Evolutionary conservation across 2,329 filamentous ascomycete genomes (phyloP), one percentile per base, ranked within the genome.

Genomic region (Penicillium fuscoglaucum): DNA sequence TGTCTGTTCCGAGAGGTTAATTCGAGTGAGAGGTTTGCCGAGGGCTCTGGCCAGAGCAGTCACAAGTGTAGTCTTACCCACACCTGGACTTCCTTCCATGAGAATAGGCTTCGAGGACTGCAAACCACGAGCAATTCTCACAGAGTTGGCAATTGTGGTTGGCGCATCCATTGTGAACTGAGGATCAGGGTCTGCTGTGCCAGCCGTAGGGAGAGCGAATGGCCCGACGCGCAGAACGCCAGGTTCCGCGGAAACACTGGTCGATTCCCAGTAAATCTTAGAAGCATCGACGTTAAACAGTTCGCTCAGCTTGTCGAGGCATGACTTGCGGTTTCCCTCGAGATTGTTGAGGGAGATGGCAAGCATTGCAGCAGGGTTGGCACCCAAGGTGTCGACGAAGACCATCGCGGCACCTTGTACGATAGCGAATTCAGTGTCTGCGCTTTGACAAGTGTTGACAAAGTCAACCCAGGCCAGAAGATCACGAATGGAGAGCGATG

Each of bases 1-100:
- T 0, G 96, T 99, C 76, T 99, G 95, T 67, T 99, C 95, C 0
- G 95, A 98, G 59, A 99, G 81, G 70, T 99, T 99, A 76, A 99
- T 97, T 67, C 95, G 85, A 0, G 92, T 96, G 62, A 99, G 78
- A 8, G 90, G 89, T 61, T 88, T 88, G 6, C 93, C 91, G 63
- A 91, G 89, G 4, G 88, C 87, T 65, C 85, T 84, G 1, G 96
- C 90, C 46, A 99, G 80, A 0, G 95, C 93, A 46, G 89, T 88
- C 24, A 99, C 87, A 15, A 99, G 82, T 1, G 93, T 96, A 0
- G 95, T 99, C 79, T 99, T 99, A 56, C 95, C 95, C 24, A 99
- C 95, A 72, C 95, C 95, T n/a, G 95, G 95, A 67, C 90, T 97
- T 37, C 96, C 95, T 78, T 99, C 95, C 3, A 99, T 84, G 7